phyloP scores from a whole-genome alignment of 352 stramenopile genomes.

The Elongisporangium anandrum region DNA sequence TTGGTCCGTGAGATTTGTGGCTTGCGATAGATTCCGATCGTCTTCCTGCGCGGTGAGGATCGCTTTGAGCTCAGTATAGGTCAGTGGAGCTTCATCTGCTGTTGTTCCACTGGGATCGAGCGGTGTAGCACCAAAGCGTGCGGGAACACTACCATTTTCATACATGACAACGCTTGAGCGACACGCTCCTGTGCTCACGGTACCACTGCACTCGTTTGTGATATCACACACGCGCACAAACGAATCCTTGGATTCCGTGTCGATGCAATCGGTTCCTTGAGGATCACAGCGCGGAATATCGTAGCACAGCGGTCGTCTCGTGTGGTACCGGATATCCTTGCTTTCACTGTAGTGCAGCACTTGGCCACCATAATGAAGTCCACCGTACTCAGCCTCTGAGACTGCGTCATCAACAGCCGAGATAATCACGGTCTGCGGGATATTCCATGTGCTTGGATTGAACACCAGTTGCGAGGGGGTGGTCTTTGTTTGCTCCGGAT shows the following conservation, averaged over 20 bases:
- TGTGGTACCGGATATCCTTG: slow-evolving; percentile 60
- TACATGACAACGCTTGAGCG: slow-evolving; percentile 13
- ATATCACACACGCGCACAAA: slow-evolving; percentile 54
- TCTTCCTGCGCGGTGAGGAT: slow-evolving; percentile 20
- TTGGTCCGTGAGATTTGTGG: slow-evolving; percentile 8
- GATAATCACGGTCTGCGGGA: slow-evolving; percentile 35
- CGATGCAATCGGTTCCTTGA: not conserved
- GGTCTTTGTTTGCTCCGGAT: slow-evolving; percentile 36
- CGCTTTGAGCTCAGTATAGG: slow-evolving; percentile 17
- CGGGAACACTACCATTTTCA: slow-evolving; percentile 9
- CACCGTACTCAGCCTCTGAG: slow-evolving; percentile 59
- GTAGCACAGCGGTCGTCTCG: slow-evolving; percentile 52
- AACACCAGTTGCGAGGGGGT: slow-evolving; percentile 29
- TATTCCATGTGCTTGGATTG: slow-evolving; percentile 39
- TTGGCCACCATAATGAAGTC: slow-evolving; percentile 48
- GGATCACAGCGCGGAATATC: slow-evolving; percentile 50
- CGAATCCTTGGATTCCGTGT: not conserved
- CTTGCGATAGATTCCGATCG: slow-evolving; percentile 15
- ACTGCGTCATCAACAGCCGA: slow-evolving; percentile 48
- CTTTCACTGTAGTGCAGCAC: slow-evolving; percentile 56
- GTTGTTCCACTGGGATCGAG: slow-evolving; percentile 18
- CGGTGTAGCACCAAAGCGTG: slow-evolving; percentile 27
- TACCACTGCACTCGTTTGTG: slow-evolving; percentile 25
- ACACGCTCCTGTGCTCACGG: slow-evolving; percentile 52
- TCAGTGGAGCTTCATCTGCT: slow-evolving; percentile 7